Percentiles rank a stretch among this genome's conserved stretches.
These are phyloP conservation scores for Chaetomium fimeti DNA, from an alignment of 495 filamentous ascomycete genomes.

Conservation along the genomic window DNA sequence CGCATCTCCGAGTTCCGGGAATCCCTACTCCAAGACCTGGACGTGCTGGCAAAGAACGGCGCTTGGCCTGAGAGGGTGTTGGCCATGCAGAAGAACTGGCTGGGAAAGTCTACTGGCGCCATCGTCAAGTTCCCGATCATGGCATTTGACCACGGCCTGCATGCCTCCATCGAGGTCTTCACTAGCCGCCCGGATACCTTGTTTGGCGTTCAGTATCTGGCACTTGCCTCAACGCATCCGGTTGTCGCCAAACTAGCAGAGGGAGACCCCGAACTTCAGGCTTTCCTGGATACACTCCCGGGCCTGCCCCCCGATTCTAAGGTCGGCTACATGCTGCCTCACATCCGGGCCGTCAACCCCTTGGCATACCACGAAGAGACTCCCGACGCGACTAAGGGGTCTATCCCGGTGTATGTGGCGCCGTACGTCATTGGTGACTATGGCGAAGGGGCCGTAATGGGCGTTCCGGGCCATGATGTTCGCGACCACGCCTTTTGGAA, in stretches of 20 bases:
- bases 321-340: slow-evolving; percentile 64
- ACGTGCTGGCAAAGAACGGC: slow-evolving; percentile 57
- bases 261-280: slow-evolving; percentile 57
- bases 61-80: slow-evolving; percentile 79
- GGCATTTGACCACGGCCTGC: slow-evolving; percentile 36
- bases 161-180: slow-evolving; percentile 64
- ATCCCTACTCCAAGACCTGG: slow-evolving; percentile 68
- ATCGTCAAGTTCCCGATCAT: slow-evolving; percentile 66
- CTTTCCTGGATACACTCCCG: slow-evolving; percentile 64
- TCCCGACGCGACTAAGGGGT: slow-evolving; percentile 47
- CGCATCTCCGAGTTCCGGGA: slow-evolving; percentile 77
- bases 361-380: slow-evolving; percentile 56
- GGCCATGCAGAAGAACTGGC: slow-evolving; percentile 85
- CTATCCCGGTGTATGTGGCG: slow-evolving; percentile 74
- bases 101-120: slow-evolving; percentile 73
- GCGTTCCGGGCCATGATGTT: slow-evolving; percentile 79
- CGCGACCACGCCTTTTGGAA: slow-evolving; percentile 79
- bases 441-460: slow-evolving; percentile 89
- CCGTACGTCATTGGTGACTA: slow-evolving; percentile 87
- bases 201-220: slow-evolving; percentile 80
- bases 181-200: slow-evolving; percentile 84
- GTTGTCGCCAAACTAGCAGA: slow-evolving; percentile 62
- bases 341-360: slow-evolving; percentile 64
- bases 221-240: slow-evolving; percentile 70
- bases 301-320: slow-evolving; percentile 69